phyloP scores from a whole-genome alignment of 192 early-diverging fungal species.

The Chytriomyces sp. region DNA sequence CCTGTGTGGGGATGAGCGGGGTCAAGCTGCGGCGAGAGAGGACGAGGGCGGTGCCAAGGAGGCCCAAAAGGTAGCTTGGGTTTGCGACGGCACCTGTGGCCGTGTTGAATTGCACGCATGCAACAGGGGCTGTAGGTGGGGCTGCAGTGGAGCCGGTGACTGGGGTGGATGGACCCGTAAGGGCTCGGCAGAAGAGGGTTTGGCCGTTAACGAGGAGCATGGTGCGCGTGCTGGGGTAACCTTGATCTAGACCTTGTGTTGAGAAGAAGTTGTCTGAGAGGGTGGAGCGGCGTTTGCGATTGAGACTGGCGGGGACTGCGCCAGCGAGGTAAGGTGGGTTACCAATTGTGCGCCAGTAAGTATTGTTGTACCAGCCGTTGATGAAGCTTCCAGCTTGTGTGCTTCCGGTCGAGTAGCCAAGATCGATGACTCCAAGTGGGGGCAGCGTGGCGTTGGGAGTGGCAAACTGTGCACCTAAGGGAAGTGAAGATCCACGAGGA shows the following conservation, averaged over 20 bases:
- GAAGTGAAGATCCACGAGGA: too few relatives aligned
- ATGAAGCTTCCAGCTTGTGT: constrained; percentile 2
- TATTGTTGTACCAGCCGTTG: constrained; percentile 13
- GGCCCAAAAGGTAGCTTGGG: constrained; percentile 6
- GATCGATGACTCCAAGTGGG: neutral
- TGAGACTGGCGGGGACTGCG: neutral
- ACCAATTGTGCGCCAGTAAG: constrained; percentile 14
- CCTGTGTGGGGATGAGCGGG: neutral
- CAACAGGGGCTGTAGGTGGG: constrained; percentile 1
- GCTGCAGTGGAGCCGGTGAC: neutral
- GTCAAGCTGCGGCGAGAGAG: neutral
- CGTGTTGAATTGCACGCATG: constrained; percentile 17
- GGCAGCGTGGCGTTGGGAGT: neutral
- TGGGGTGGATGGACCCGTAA: neutral
- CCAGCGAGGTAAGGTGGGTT: neutral
- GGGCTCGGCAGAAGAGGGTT: constrained; percentile 24
- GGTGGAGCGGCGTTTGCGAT: neutral
- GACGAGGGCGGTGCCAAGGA: neutral
- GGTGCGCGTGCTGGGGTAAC: neutral
- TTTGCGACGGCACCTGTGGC: neutral
- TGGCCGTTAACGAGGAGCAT: constrained; percentile 2
- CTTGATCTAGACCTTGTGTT: constrained; percentile 19
- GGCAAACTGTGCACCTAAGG: neutral
- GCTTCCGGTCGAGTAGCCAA: neutral
- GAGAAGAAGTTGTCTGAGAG: neutral